phyloP scores from a whole-genome alignment of 768 basidiomycete genomes.

The Coprinellus aureogranulatus region DNA sequence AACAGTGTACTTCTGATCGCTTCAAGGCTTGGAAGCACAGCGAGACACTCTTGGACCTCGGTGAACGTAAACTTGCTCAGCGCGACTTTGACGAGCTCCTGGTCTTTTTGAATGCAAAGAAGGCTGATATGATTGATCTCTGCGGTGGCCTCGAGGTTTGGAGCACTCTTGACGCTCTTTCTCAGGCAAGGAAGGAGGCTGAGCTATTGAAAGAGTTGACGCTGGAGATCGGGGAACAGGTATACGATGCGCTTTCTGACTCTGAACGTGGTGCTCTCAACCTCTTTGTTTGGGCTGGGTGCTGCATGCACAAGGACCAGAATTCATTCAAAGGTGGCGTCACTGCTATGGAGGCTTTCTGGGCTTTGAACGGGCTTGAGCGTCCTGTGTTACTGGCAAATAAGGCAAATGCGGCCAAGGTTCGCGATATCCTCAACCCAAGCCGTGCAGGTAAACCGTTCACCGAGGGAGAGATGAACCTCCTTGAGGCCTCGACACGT shows the following conservation, averaged over 20 bases:
- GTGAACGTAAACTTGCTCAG: background rate
- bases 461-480: constrained; percentile 7
- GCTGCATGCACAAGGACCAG: constrained; percentile 39
- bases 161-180: constrained; percentile 17
- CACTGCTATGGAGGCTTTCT: constrained; percentile 25
- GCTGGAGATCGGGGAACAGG: constrained; percentile 20
- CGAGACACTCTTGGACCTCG: background rate
- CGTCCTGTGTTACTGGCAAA: constrained; percentile 28
- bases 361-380: constrained; percentile 15
- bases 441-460: background rate
- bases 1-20: background rate
- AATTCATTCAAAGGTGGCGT: constrained; percentile 32
- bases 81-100: background rate
- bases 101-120: constrained; percentile 12
- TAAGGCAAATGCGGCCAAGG: constrained; percentile 24
- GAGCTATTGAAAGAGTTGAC: constrained; percentile 16
- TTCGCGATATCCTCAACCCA: constrained; percentile 11
- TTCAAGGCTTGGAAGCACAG: background rate
- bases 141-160: constrained; percentile 25
- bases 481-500: constrained; percentile 11
- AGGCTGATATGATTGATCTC: constrained; percentile 14
- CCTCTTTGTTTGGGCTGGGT: constrained; percentile 35
- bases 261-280: constrained; percentile 15
- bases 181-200: constrained; percentile 16
- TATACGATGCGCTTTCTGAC: constrained; percentile 16